Evolutionary conservation across 192 early-diverging fungal species (phyloP).

Genomic region (Linderina pennispora): DNA sequence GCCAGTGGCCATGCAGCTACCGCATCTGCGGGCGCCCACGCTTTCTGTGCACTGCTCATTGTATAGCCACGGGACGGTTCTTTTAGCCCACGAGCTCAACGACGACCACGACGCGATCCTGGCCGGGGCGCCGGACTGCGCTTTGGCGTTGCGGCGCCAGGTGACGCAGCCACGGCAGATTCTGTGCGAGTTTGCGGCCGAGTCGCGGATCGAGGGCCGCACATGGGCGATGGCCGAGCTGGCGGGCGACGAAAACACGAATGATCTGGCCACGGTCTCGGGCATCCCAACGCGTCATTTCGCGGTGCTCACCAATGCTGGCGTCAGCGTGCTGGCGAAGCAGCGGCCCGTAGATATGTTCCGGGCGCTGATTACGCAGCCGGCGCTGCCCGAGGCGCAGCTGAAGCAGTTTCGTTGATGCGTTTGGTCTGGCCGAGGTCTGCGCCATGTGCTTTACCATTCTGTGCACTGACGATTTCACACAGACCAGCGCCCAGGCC

Average conservation of each 20-base stretch:
- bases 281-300: constrained; percentile 54
- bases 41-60: constrained; percentile 56
- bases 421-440: constrained; percentile 59
- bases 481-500: constrained; percentile 20
- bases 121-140: constrained; percentile 57
- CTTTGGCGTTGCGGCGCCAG: constrained; percentile 42
- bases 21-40: too few species aligned
- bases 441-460: constrained; percentile 86
- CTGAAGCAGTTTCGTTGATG: constrained; percentile 48
- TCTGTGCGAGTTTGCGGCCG: constrained; percentile 47
- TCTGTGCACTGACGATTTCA: constrained; percentile 42
- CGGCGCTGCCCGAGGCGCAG: constrained; percentile 28
- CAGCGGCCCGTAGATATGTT: constrained; percentile 76
- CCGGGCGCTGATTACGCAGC: constrained; percentile 50
- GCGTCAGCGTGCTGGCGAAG: constrained; percentile 60
- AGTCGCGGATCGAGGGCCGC: constrained; percentile 64
- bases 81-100: constrained; percentile 58
- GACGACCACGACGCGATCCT: constrained; percentile 69
- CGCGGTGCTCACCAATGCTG: constrained; percentile 71
- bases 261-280: constrained; percentile 63
- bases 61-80: constrained; percentile 61
- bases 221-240: constrained; percentile 75
- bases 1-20: constrained; percentile 4
- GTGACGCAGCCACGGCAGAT: constrained; percentile 25
- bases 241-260: constrained; percentile 28